phyloP scores from a whole-genome alignment of 306 rosid species.

The Casuarina cunninghamiana region DNA sequence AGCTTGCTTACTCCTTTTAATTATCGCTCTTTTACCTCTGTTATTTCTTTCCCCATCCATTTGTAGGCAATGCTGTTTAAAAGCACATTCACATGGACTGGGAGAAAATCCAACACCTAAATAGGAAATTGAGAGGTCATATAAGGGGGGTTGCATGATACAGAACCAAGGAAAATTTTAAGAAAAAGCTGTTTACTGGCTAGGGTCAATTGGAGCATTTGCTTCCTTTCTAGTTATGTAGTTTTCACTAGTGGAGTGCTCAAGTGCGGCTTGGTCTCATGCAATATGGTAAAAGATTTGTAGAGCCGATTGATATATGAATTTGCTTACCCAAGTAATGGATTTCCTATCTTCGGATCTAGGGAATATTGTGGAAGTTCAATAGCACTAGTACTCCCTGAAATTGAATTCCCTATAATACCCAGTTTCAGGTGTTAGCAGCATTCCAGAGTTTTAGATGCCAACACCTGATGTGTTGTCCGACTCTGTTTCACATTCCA shows the following conservation, averaged over 20 bases:
- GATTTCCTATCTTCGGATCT: neutral
- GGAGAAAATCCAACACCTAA: neutral
- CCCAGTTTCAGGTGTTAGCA: neutral
- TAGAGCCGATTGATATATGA: neutral
- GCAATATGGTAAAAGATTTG: neutral
- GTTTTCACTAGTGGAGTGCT: neutral
- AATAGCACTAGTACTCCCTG: neutral
- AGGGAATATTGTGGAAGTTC: neutral
- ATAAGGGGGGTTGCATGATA: neutral
- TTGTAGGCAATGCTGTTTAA: neutral
- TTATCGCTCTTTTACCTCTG: neutral
- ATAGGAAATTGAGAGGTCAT: neutral
- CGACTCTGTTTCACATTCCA: neutral
- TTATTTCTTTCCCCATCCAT: neutral
- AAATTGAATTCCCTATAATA: neutral
- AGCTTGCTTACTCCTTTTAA: neutral
- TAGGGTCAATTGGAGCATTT: neutral
- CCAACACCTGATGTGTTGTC: neutral
- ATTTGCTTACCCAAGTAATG: neutral
- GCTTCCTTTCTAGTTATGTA: neutral
- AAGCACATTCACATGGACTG: neutral
- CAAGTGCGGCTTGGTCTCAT: neutral
- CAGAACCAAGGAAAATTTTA: neutral
- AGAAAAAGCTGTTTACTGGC: neutral
- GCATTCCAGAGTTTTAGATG: neutral